Evolutionary conservation across 1,284 basidiomycete species (phyloP).

Genomic region (Cerioporus squamosus): DNA sequence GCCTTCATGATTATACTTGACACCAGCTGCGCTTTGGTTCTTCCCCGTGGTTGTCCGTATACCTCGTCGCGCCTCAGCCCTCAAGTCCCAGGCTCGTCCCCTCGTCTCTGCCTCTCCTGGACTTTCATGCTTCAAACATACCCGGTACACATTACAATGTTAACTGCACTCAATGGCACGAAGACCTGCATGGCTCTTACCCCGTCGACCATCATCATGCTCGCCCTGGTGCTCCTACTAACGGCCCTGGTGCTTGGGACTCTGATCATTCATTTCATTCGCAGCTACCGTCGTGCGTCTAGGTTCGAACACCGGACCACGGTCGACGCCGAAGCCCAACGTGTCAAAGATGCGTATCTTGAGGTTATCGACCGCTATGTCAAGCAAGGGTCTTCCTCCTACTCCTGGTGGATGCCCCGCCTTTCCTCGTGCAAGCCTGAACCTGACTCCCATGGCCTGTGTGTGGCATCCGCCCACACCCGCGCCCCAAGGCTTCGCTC

Average conservation of each 20-base stretch:
- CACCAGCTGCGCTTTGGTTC: no score
- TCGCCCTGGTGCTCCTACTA: background rate
- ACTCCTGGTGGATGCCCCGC: background rate
- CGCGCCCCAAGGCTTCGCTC: background rate
- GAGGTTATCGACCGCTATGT: background rate
- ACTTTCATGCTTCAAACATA: no score
- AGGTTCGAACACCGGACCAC: background rate
- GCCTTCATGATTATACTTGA: no score
- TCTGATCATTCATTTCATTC: background rate
- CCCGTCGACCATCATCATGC: background rate
- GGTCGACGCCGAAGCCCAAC: background rate
- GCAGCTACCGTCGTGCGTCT: background rate
- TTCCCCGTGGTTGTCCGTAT: background rate
- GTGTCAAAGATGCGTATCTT: background rate
- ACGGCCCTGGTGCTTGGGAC: background rate
- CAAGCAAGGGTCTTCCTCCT: background rate
- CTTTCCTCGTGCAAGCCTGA: background rate
- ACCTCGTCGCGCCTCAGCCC: background rate
- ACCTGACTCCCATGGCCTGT: background rate
- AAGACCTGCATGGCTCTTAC: background rate
- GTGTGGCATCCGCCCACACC: background rate
- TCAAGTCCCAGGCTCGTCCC: no score
- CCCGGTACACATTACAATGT: background rate
- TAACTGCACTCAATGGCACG: background rate
- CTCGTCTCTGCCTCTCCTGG: no score